These are phyloP conservation scores for Marvania coccoides DNA, from an alignment of 139 green algal genomes.

Conservation along the genomic window DNA sequence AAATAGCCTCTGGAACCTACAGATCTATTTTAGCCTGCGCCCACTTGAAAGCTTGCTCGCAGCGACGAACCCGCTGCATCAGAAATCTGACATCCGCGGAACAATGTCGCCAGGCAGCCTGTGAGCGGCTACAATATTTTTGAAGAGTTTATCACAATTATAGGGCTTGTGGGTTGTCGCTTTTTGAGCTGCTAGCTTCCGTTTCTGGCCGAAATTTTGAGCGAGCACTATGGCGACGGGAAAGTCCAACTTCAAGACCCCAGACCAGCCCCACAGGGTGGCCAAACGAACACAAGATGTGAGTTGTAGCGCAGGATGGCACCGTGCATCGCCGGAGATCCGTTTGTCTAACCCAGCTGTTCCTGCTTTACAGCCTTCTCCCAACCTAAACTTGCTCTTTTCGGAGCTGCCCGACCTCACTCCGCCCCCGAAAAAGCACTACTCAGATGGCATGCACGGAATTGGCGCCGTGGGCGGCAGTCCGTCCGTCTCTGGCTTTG, in stretches of 20 bases:
- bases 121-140: not conserved
- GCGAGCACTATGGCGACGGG: not conserved
- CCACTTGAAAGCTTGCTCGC: too few relatives aligned
- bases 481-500: slow-evolving; percentile 2
- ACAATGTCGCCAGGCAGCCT: too few relatives aligned
- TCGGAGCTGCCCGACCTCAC: not conserved
- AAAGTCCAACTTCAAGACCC: not conserved
- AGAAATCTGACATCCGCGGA: too few relatives aligned
- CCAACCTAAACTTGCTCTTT: slow-evolving; percentile 1
- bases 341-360: not conserved
- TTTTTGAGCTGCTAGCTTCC: too few relatives aligned
- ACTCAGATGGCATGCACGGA: not conserved
- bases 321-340: not conserved
- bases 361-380: not conserved
- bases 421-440: slow-evolving; percentile 1
- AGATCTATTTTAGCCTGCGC: too few relatives aligned
- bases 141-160: not conserved
- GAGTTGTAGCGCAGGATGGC: not conserved
- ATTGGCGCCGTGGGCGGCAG: not conserved
- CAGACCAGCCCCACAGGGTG: not conserved
- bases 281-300: not conserved
- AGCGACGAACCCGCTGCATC: too few relatives aligned
- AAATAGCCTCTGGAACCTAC: too few relatives aligned
- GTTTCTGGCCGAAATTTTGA: too few relatives aligned
- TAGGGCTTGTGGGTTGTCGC: too few relatives aligned